phyloP scores from a whole-genome alignment of 768 basidiomycete species.

The Rhizopogon vulgaris region DNA sequence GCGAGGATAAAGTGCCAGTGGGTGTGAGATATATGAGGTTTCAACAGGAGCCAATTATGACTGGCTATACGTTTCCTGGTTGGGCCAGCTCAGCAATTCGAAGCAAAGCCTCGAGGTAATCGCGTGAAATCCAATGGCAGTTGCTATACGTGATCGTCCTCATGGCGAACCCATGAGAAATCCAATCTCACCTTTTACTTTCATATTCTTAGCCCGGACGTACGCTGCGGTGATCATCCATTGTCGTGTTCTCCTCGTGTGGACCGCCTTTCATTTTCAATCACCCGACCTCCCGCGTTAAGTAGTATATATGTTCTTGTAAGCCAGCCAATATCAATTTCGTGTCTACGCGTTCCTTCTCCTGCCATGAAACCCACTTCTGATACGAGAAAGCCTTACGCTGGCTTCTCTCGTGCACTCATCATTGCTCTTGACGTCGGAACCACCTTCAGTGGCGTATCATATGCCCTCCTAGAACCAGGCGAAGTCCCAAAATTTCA shows the following conservation, averaged over 20 bases:
- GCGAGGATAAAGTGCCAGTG: neutral
- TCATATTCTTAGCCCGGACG: too few species aligned
- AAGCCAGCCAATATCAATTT: neutral
- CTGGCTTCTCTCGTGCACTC: slow-evolving; percentile 54
- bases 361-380: slow-evolving; percentile 44
- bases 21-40: neutral
- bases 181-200: neutral
- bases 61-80: neutral
- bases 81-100: neutral
- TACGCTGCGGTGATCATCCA: neutral
- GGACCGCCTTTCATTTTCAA: slow-evolving; percentile 4
- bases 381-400: slow-evolving; percentile 70
- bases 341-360: slow-evolving; percentile 6
- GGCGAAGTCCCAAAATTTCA: slow-evolving; percentile 77
- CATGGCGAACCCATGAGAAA: slow-evolving; percentile 1
- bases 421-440: slow-evolving; percentile 79
- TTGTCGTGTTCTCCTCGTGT: slow-evolving; percentile 5
- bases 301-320: slow-evolving; percentile 8
- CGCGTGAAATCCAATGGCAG: slow-evolving; percentile 3
- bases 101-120: slow-evolving; percentile 10
- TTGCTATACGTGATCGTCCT: slow-evolving; percentile 7
- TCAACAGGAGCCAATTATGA: too few species aligned
- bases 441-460: slow-evolving; percentile 79
- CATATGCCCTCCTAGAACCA: slow-evolving; percentile 78
- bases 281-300: slow-evolving; percentile 3